phyloP scores from a whole-genome alignment of 495 filamentous ascomycete species.

The Penicillium mononematosum region DNA sequence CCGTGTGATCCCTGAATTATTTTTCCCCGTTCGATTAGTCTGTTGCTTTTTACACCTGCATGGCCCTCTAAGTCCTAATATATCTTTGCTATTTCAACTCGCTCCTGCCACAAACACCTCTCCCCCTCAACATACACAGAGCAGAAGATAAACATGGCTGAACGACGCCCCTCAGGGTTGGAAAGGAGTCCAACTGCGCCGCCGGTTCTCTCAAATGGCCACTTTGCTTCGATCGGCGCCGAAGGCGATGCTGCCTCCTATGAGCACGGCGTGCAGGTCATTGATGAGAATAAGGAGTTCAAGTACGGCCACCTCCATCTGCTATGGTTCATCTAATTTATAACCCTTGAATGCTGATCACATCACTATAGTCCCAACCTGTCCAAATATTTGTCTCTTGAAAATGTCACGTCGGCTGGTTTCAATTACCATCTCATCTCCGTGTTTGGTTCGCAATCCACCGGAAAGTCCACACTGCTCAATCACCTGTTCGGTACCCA shows the following conservation, averaged over 20 bases:
- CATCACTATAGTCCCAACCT: conserved; percentile 62
- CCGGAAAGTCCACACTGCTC: conserved; percentile 94
- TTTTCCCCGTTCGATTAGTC: conserved; percentile 1
- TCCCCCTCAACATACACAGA: conserved; percentile 26
- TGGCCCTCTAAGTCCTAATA: conserved; percentile 10
- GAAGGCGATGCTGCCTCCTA: conserved; percentile 64
- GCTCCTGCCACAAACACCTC: conserved; percentile 26
- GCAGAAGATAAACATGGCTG: conserved; percentile 24
- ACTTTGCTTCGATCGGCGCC: conserved; percentile 78
- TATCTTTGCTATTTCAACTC: conserved; percentile 18
- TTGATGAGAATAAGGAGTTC: conserved; percentile 93
- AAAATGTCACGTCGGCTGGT: conserved; percentile 77
- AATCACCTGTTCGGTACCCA: conserved; percentile 94
- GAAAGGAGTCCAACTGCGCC: conserved; percentile 51
- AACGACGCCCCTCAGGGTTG: conserved; percentile 31
- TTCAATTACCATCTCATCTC: conserved; percentile 99
- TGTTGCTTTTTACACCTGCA: conserved; percentile 8
- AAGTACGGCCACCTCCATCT: conserved; percentile 59
- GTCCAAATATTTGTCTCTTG: conserved; percentile 73
- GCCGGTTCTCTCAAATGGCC: conserved; percentile 72
- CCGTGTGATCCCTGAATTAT: conserved; percentile 9
- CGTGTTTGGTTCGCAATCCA: conserved; percentile 98
- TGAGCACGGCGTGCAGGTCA: conserved; percentile 92
- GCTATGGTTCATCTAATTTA: neutral
- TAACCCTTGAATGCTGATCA: conserved; percentile 22